Conservation (phyloP, 495 filamentous ascomycete species). For the Aspergillus nidulans region DNA sequence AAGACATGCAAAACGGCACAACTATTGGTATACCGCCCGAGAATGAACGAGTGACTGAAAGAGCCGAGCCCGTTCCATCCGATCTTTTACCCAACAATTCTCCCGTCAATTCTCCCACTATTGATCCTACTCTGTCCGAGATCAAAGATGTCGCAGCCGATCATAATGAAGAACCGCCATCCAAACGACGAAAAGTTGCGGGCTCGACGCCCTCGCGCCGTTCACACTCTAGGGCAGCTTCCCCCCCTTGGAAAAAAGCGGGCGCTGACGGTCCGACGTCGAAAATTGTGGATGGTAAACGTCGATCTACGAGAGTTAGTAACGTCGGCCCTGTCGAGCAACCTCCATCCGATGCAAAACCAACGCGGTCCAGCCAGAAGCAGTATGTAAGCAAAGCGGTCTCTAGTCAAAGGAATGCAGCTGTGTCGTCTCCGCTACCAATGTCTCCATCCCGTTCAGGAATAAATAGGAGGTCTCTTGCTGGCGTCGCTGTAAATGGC, state of each 20-base stretch:
- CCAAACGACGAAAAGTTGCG: constrained; percentile 69
- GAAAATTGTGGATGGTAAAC: constrained; percentile 72
- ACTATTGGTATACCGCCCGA: constrained; percentile 43
- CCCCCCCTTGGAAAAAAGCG: constrained; percentile 92
- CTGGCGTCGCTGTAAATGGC: constrained; percentile 32
- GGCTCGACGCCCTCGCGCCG: constrained; percentile 42
- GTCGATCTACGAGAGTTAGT: constrained; percentile 79
- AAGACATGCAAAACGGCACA: constrained; percentile 59
- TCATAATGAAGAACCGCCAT: constrained; percentile 52
- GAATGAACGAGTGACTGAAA: constrained; percentile 43
- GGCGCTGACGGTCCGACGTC: constrained; percentile 84
- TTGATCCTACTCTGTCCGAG: constrained; percentile 27
- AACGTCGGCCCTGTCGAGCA: constrained; percentile 66
- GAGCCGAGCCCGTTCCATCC: constrained; percentile 21
- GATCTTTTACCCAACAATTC: constrained; percentile 25
- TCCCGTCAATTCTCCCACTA: constrained; percentile 23
- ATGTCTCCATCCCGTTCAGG: constrained; percentile 30
- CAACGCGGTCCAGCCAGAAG: constrained; percentile 44
- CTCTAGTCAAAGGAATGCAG: constrained; percentile 22
- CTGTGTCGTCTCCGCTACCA: constrained; percentile 33
- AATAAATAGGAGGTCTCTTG: constrained; percentile 28
- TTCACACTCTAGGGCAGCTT: constrained; percentile 51
- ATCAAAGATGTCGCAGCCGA: constrained; percentile 28
- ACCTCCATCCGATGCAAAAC: constrained; percentile 59
- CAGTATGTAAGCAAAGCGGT: constrained; percentile 22